These are phyloP conservation scores for Delitschia confertaspora DNA, from an alignment of 495 filamentous ascomycete species.

Conservation along the genomic window DNA sequence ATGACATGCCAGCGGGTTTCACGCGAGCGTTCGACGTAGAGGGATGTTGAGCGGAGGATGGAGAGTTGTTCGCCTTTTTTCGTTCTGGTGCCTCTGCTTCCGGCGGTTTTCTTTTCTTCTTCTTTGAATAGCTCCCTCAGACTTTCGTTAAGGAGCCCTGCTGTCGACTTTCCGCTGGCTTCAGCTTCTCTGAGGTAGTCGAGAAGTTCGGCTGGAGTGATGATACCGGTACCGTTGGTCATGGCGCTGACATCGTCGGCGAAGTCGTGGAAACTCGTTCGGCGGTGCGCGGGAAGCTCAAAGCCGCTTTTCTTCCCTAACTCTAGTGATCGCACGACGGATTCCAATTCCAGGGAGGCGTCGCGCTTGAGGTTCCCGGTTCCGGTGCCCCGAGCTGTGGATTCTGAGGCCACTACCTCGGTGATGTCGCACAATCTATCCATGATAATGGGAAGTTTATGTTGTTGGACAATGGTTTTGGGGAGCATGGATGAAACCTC, in stretches of 20 bases:
- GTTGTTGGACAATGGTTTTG: constrained; percentile 32
- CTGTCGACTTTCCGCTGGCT: constrained; percentile 5
- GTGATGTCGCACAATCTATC: not conserved
- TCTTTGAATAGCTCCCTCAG: not conserved
- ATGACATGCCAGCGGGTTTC: not conserved
- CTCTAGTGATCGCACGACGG: constrained; percentile 35
- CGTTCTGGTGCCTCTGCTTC: not conserved
- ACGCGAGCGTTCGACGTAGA: not conserved
- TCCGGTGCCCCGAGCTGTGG: constrained; percentile 37
- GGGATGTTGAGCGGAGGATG: not conserved
- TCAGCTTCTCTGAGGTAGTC: constrained; percentile 9
- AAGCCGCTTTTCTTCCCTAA: constrained; percentile 34
- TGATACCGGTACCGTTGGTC: constrained; percentile 10
- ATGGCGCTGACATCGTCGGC: constrained; percentile 15
- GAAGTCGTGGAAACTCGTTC: constrained; percentile 24
- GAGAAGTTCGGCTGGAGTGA: not conserved
- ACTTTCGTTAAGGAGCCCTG: constrained; percentile 3
- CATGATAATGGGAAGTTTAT: not conserved
- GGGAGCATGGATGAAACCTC: constrained; percentile 48
- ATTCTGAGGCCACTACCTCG: constrained; percentile 9
- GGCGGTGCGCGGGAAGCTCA: constrained; percentile 36
- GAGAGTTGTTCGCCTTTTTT: not conserved
- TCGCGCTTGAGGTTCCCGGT: constrained; percentile 48
- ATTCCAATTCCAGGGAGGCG: constrained; percentile 33
- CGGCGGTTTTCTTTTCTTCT: not conserved